These are phyloP conservation scores for Phylloporus sp. DNA, from an alignment of 1,284 basidiomycete species.

Conservation along the genomic window DNA sequence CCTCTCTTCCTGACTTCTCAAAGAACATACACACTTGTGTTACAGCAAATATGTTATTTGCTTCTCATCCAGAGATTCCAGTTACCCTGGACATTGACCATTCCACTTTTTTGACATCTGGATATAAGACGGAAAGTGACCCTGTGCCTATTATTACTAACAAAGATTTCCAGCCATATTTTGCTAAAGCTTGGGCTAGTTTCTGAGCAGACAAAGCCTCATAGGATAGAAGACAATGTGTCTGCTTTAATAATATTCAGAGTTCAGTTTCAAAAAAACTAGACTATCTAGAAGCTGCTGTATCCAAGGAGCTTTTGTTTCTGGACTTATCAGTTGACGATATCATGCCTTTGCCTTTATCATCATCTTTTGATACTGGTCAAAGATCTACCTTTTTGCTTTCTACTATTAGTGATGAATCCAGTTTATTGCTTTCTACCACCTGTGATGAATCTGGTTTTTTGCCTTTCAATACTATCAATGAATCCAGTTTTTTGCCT, in stretches of 20 bases:
- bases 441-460: too few species aligned
- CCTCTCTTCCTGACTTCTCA: too few species aligned
- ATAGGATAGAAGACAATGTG: not conserved
- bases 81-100: not conserved
- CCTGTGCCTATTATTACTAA: not conserved
- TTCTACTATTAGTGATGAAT: too few species aligned
- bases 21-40: not conserved
- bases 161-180: not conserved
- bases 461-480: too few species aligned
- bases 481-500: too few species aligned
- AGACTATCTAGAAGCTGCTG: not conserved
- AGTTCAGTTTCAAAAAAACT: not conserved
- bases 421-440: too few species aligned
- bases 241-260: not conserved
- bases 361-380: too few species aligned
- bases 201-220: not conserved
- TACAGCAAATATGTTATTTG: not conserved
- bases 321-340: not conserved
- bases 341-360: not conserved
- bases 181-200: not conserved
- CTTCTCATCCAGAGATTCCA: not conserved
- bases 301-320: not conserved
- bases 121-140: not conserved
- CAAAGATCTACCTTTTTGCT: too few species aligned
- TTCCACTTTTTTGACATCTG: not conserved